phyloP scores from a whole-genome alignment of 805 yeast species.

The Yamadazyma olivae region DNA sequence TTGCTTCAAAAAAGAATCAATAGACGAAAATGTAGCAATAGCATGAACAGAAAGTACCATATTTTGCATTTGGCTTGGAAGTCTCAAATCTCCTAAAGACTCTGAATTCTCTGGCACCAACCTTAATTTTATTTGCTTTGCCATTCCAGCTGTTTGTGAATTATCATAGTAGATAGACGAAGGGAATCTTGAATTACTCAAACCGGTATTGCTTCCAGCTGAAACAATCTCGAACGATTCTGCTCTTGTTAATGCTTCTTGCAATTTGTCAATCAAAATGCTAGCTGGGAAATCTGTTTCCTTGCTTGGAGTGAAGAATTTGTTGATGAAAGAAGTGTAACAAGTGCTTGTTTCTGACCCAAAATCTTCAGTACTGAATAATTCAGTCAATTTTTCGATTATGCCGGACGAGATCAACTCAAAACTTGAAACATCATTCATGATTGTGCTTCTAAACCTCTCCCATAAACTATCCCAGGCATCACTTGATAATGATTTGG shows the following conservation, averaged over 20 bases:
- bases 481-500: constrained; percentile 12
- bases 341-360: constrained; percentile 24
- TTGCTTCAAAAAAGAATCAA: constrained; percentile 45
- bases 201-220: constrained; percentile 18
- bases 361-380: constrained; percentile 27
- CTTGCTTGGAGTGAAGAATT: constrained; percentile 27
- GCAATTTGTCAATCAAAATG: constrained; percentile 49
- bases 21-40: constrained; percentile 55
- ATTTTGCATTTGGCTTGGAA: constrained; percentile 23
- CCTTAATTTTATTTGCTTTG: constrained; percentile 65
- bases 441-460: constrained; percentile 15
- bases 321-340: constrained; percentile 41
- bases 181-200: constrained; percentile 6
- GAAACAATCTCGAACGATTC: constrained; percentile 69
- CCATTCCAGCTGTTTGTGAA: constrained; percentile 56
- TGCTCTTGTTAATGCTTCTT: constrained; percentile 68
- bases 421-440: constrained; percentile 56
- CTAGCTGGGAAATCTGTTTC: constrained; percentile 15
- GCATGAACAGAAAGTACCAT: constrained; percentile 54
- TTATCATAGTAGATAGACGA: constrained; percentile 13
- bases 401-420: constrained; percentile 73
- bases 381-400: constrained; percentile 37
- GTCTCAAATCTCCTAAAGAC: constrained; percentile 8
- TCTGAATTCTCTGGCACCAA: constrained; percentile 26
- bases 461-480: constrained; percentile 29